A percentile compares a stretch with the other conserved stretches of the same genome.
phyloP scores from a whole-genome alignment of 129 eudicot species.

The Apium graveolens region DNA sequence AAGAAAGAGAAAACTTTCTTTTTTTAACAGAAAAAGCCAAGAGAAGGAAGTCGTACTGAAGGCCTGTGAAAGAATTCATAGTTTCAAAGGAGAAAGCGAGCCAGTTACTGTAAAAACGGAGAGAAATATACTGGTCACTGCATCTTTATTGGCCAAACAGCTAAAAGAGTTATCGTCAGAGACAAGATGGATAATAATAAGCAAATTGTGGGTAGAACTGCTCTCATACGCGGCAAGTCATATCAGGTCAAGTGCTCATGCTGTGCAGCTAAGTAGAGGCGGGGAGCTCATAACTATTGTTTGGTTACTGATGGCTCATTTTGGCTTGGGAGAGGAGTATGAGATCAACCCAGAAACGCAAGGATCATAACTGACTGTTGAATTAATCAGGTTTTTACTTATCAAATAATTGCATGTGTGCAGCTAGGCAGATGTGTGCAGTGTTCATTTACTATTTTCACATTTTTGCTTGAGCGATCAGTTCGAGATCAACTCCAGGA shows the following conservation, averaged over 20 bases:
- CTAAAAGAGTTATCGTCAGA: slow-evolving; percentile 4
- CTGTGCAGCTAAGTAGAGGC: slow-evolving; percentile 46
- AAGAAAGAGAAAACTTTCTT: too few relatives aligned
- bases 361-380: background rate
- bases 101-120: slow-evolving; percentile 11
- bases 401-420: background rate
- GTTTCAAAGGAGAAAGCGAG: slow-evolving; percentile 28
- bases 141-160: slow-evolving; percentile 43
- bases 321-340: slow-evolving; percentile 51
- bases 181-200: slow-evolving; percentile 36
- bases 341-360: slow-evolving; percentile 14
- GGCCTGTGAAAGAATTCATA: slow-evolving; percentile 25
- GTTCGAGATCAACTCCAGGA: slow-evolving; percentile 5
- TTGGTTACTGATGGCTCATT: slow-evolving; percentile 60
- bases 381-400: background rate
- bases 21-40: background rate
- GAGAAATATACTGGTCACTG: slow-evolving; percentile 39
- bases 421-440: slow-evolving; percentile 45
- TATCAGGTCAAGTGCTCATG: slow-evolving; percentile 38
- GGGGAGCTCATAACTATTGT: slow-evolving; percentile 54
- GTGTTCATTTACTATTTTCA: slow-evolving; percentile 44
- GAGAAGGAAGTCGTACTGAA: background rate
- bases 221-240: slow-evolving; percentile 40
- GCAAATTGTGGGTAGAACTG: slow-evolving; percentile 57
- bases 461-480: slow-evolving; percentile 48